A percentile compares a stretch with the other conserved stretches of the same genome.
These are phyloP conservation scores for Phascolomyces articulosus DNA, from an alignment of 371 early-diverging fungal species.

Conservation along the genomic window DNA sequence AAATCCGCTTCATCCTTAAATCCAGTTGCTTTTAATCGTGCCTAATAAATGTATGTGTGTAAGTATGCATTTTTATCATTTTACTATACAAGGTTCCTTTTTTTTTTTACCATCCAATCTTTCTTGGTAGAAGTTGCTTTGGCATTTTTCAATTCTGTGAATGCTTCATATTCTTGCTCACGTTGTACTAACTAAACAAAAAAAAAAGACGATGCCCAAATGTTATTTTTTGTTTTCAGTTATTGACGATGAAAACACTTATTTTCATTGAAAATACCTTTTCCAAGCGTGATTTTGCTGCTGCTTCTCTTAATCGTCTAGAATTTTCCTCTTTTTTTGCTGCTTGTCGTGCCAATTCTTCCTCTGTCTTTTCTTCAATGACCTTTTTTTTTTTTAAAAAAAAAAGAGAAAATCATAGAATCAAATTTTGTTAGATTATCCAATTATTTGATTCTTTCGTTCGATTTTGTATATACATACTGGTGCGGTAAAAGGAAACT, in stretches of 20 bases:
- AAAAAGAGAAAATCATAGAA: not conserved
- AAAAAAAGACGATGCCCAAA: too few species aligned
- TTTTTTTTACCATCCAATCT: slow-evolving; percentile 56
- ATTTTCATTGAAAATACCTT: slow-evolving; percentile 59
- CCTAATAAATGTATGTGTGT: slow-evolving; percentile 24
- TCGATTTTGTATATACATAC: slow-evolving; percentile 33
- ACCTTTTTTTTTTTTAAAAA: slow-evolving; percentile 20
- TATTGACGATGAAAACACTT: too few species aligned
- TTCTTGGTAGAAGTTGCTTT: slow-evolving; percentile 52
- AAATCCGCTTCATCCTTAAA: slow-evolving; percentile 77
- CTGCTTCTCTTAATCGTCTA: slow-evolving; percentile 75
- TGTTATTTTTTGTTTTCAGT: too few species aligned
- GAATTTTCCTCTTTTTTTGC: slow-evolving; percentile 79
- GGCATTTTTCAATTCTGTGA: slow-evolving; percentile 55
- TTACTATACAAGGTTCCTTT: not conserved
- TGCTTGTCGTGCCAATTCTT: slow-evolving; percentile 73
- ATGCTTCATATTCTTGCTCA: slow-evolving; percentile 63
- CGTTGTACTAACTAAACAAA: slow-evolving; percentile 46
- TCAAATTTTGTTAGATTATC: too few species aligned
- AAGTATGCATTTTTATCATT: too few species aligned
- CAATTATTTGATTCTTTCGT: too few species aligned
- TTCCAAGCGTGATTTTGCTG: slow-evolving; percentile 75
- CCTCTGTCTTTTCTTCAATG: slow-evolving; percentile 77
- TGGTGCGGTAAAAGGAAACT: slow-evolving; percentile 74
- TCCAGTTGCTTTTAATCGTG: slow-evolving; percentile 64